Percentiles rank a stretch among this genome's conserved stretches.
Conservation (phyloP, 106 monocot species). For the Dendrobium officinale region DNA sequence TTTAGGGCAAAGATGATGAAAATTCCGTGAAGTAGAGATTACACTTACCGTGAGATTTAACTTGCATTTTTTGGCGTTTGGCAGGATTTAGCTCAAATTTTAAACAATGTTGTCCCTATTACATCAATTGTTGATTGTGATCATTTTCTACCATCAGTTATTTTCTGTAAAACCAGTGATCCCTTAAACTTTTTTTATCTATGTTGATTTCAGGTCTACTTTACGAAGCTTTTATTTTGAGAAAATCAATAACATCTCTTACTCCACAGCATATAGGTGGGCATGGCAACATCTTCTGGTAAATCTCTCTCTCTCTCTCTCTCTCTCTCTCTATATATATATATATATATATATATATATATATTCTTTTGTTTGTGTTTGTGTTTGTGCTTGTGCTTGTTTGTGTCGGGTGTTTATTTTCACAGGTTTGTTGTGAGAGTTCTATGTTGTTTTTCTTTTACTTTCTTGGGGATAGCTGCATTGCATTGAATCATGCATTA, state of each 20-base stretch:
- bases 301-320: slow-evolving; percentile 1
- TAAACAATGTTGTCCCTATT: background rate
- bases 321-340: too few relatives aligned
- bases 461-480: background rate
- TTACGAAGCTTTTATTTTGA: background rate
- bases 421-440: too few relatives aligned
- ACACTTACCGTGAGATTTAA: too few relatives aligned
- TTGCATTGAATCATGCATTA: background rate
- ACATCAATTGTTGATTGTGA: background rate
- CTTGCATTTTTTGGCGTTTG: too few relatives aligned
- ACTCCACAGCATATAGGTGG: background rate
- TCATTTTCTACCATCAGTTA: background rate
- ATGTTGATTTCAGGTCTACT: background rate
- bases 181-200: background rate
- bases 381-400: background rate
- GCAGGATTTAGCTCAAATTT: too few relatives aligned
- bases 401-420: background rate
- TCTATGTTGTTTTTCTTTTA: background rate
- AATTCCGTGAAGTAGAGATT: too few relatives aligned
- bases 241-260: background rate
- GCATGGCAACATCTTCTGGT: slow-evolving; percentile 9
- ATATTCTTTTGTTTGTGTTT: background rate
- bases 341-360: too few relatives aligned
- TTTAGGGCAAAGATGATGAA: too few relatives aligned
- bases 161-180: background rate